phyloP scores from a whole-genome alignment of 257 asterid species.

The Primulina tabacum region DNA sequence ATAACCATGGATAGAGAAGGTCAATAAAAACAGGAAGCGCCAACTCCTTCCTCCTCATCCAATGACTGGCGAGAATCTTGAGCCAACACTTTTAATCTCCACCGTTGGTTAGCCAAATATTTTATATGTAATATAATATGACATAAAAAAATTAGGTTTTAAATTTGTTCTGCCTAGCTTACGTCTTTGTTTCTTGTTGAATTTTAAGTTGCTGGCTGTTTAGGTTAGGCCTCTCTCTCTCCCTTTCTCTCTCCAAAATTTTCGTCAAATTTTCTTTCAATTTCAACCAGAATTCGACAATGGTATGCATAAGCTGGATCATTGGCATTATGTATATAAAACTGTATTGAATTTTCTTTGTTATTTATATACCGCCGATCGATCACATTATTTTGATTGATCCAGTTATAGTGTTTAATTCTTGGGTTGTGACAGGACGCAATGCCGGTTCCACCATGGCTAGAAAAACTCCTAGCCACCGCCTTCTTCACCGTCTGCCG shows the following conservation, averaged over 20 bases:
- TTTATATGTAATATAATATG: slow-evolving; percentile 20
- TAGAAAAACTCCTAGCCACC: slow-evolving; percentile 59
- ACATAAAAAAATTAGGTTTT: slow-evolving; percentile 25
- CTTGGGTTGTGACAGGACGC: slow-evolving; percentile 32
- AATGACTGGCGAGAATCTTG: slow-evolving; percentile 32
- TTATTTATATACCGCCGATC: neutral
- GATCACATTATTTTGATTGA: neutral
- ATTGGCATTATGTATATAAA: neutral
- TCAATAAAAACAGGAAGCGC: slow-evolving; percentile 52
- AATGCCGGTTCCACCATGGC: slow-evolving; percentile 88
- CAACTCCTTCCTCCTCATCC: slow-evolving; percentile 49
- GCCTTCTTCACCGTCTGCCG: slow-evolving; percentile 68
- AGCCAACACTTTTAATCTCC: slow-evolving; percentile 45
- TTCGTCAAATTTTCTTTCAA: slow-evolving; percentile 16
- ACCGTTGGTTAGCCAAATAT: slow-evolving; percentile 28
- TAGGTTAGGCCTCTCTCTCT: slow-evolving; percentile 51
- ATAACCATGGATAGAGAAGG: slow-evolving; percentile 62
- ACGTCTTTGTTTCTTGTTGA: slow-evolving; percentile 49
- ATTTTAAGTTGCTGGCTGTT: slow-evolving; percentile 80
- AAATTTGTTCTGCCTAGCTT: slow-evolving; percentile 32
- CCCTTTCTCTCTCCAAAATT: slow-evolving; percentile 30
- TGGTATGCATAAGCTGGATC: slow-evolving; percentile 23
- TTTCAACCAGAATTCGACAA: slow-evolving; percentile 28
- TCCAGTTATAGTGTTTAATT: neutral
- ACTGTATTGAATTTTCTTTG: neutral